These are phyloP conservation scores for Metschnikowia peoriensis DNA, from an alignment of 805 yeast species.

Conservation along the genomic window DNA sequence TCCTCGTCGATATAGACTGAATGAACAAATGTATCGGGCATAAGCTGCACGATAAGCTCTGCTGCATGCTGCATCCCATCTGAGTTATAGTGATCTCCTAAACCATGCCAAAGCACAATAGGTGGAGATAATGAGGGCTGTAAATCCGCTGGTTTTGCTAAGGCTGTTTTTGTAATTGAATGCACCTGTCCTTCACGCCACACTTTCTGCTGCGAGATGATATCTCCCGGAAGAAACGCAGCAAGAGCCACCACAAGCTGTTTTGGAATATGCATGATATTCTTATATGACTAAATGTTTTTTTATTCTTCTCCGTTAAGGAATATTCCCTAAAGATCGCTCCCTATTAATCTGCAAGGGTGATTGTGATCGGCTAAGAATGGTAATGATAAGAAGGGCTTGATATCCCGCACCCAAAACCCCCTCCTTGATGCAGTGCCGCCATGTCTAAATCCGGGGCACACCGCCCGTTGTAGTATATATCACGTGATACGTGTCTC, in stretches of 20 bases:
- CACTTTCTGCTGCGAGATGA: background rate
- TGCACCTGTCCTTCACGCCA: background rate
- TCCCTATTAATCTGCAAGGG: no score
- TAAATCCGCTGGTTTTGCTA: background rate
- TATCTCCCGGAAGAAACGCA: background rate
- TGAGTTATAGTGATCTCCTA: conserved; percentile 73
- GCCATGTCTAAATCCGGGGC: no score
- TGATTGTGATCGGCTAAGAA: no score
- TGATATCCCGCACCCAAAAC: no score
- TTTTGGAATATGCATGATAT: conserved; percentile 7
- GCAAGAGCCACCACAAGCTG: conserved; percentile 8
- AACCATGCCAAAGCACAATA: conserved; percentile 80
- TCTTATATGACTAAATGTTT: no score
- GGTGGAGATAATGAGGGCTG: conserved; percentile 23
- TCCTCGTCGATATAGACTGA: conserved; percentile 52
- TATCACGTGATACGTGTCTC: no score
- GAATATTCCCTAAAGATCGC: no score
- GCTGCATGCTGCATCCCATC: conserved; percentile 51
- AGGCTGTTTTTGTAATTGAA: background rate
- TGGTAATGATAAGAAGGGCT: no score
- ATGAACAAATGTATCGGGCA: conserved; percentile 54
- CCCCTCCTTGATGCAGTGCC: no score
- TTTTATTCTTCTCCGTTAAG: no score
- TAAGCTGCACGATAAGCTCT: conserved; percentile 37
- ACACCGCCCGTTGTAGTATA: no score